A percentile compares a stretch with the other conserved stretches of the same genome.
phyloP scores from a whole-genome alignment of 2,329 filamentous ascomycete genomes.

The Aspergillus sp. region DNA sequence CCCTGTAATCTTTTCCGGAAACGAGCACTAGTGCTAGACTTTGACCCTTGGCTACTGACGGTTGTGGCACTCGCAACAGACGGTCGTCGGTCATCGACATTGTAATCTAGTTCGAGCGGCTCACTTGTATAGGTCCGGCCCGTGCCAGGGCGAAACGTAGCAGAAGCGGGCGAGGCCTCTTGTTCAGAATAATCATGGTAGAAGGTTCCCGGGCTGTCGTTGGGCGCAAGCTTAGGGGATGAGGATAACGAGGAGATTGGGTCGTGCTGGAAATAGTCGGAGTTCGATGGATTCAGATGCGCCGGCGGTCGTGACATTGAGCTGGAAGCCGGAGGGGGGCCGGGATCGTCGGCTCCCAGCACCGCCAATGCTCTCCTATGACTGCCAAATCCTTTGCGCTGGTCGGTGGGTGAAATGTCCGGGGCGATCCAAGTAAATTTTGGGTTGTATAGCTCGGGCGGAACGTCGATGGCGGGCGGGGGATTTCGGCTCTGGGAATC shows the following conservation, averaged over 20 bases:
- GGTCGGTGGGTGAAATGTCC: constrained; percentile 39
- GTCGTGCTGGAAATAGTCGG: constrained; percentile 22
- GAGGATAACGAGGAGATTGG: constrained; percentile 34
- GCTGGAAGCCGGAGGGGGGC: constrained; percentile 20
- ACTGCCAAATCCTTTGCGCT: constrained; percentile 31
- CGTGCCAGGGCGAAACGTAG: constrained; percentile 62
- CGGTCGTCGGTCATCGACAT: constrained; percentile 73
- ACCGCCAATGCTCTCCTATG: constrained; percentile 36
- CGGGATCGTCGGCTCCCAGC: constrained; percentile 29
- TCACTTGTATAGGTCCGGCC: constrained; percentile 57
- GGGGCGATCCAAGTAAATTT: constrained; percentile 38
- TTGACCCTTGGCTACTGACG: constrained; percentile 81
- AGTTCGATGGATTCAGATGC: constrained; percentile 21
- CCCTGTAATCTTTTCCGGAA: constrained; percentile 79
- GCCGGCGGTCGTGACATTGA: constrained; percentile 22
- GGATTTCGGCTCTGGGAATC: constrained; percentile 22
- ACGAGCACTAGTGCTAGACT: constrained; percentile 67
- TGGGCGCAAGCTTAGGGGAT: constrained; percentile 25
- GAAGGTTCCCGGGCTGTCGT: constrained; percentile 34
- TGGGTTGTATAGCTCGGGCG: constrained; percentile 31
- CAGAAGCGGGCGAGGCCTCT: constrained; percentile 63
- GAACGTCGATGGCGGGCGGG: constrained; percentile 12
- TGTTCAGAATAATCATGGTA: constrained; percentile 40
- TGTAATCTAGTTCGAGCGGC: constrained; percentile 60
- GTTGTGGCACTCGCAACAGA: constrained; percentile 87